A percentile compares a stretch with the other conserved stretches of the same genome.
Evolutionary conservation across 2,329 filamentous ascomycete genomes (phyloP).

Genomic region (Spiromastix sp.): DNA sequence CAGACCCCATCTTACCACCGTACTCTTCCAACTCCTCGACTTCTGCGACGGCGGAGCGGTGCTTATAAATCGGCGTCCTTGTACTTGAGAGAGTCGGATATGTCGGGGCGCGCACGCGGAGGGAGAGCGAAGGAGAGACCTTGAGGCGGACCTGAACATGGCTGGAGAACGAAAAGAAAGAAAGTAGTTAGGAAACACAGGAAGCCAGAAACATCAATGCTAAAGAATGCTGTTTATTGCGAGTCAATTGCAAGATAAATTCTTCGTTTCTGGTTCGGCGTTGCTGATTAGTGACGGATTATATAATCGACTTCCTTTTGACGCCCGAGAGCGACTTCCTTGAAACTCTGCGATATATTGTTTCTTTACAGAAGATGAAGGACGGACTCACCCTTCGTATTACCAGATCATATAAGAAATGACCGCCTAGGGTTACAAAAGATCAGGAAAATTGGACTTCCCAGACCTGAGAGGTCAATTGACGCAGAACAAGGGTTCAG

Average conservation of each 20-base stretch:
- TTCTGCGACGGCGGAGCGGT: constrained; percentile 48
- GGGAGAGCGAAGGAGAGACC: constrained; percentile 9
- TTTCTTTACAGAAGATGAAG: too few relatives aligned
- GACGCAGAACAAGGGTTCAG: too few relatives aligned
- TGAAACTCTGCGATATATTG: too few relatives aligned
- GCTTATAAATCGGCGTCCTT: constrained; percentile 42
- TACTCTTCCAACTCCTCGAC: constrained; percentile 73
- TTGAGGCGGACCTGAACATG: constrained; percentile 15
- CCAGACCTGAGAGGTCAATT: too few relatives aligned
- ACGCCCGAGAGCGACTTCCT: too few relatives aligned
- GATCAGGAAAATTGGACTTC: too few relatives aligned
- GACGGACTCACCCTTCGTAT: too few relatives aligned
- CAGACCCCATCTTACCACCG: constrained; percentile 61
- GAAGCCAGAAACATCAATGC: background rate
- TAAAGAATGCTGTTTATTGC: constrained; percentile 3
- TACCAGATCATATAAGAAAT: too few relatives aligned
- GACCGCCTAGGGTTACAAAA: too few relatives aligned
- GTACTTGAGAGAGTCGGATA: constrained; percentile 10
- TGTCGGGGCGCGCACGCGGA: constrained; percentile 4
- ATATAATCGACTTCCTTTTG: too few relatives aligned
- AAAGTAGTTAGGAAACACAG: constrained; percentile 1
- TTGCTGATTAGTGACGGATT: too few relatives aligned
- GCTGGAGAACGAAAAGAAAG: constrained; percentile 5
- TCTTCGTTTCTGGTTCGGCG: background rate
- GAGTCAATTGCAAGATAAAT: background rate